Base-by-base conservation (phyloP, 768 basidiomycete species). In the Lyophyllum decastes region DNA sequence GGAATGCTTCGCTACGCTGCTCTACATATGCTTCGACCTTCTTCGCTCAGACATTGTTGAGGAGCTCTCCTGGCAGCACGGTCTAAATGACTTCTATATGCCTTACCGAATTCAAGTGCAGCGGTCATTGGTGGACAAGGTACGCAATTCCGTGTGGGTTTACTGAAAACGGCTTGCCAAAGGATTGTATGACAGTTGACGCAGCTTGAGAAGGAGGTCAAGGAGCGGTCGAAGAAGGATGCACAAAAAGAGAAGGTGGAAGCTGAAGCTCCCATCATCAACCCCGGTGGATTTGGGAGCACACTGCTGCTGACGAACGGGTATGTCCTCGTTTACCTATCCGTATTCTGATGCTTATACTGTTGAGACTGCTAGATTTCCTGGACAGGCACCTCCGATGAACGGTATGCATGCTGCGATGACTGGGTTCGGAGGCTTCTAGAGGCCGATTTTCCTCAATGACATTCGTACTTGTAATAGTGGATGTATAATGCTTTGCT, bases 61-160 rank as follows among this genome's bases (percentile, higher is more conserved):
- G 73, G 96, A 97, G 72, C 77, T 97, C 34, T 94, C 94, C 60
- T 98, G 97, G 97, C 90, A 93, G 69, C 88, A 97, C 64, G 96
- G 89, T 21, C 81, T 99, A 46, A 94, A 93, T 67, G 97, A 99
- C 74, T 98, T 96, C 77, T 92, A 92, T 70, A 97, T 96, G 92
- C 97, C 97, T 1, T 98, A 92, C 73, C 88, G 86, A 70, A 88
- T 97, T 48, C 96, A 98, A 72, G 83, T 86, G 30, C 89, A 92
- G 66, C 85, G 95, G 55, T 83, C 88, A 35, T 77, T 88, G 68
- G 82, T 90, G 17, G 90, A 90, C 56, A 91, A 86, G 82, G 89
- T 89, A 54, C 11, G 73, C 58, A 33, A 24, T 52, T 14, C 9
- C 22, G 17, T n/a, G 19, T 16, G 25, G 21, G 21, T 26, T 4